phyloP scores from a whole-genome alignment of 495 filamentous ascomycete species.

The Peziza echinospora region DNA sequence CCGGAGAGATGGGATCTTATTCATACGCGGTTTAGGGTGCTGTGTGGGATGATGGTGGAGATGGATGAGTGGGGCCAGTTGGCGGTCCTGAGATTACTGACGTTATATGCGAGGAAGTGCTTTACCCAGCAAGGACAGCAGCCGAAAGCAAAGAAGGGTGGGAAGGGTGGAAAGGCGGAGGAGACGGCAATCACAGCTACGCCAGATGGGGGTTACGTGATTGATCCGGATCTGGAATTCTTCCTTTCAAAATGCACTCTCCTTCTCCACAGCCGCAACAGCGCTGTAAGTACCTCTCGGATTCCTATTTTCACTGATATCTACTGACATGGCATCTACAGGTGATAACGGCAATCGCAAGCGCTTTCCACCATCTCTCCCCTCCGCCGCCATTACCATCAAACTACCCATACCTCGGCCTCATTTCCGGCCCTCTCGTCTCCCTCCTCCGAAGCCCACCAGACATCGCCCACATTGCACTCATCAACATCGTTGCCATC shows the following conservation, averaged over 20 bases:
- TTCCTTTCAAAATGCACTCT: slow-evolving; percentile 59
- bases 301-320: background rate
- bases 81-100: slow-evolving; percentile 57
- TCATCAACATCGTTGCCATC: slow-evolving; percentile 85
- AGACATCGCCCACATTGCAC: slow-evolving; percentile 69
- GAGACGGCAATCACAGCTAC: too few species aligned
- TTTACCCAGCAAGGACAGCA: slow-evolving; percentile 65
- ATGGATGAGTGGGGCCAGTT: slow-evolving; percentile 99
- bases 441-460: slow-evolving; percentile 62
- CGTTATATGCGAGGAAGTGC: slow-evolving; percentile 63
- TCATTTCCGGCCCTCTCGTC: slow-evolving; percentile 60
- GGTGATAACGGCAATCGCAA: slow-evolving; percentile 63
- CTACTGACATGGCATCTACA: slow-evolving; percentile 1
- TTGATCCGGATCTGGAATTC: slow-evolving; percentile 69
- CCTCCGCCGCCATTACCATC: too few species aligned
- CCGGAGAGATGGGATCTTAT: slow-evolving; percentile 68
- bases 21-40: slow-evolving; percentile 64
- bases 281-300: slow-evolving; percentile 30
- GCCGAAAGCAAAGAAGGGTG: slow-evolving; percentile 37
- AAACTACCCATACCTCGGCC: slow-evolving; percentile 30
- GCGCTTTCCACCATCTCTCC: slow-evolving; percentile 65
- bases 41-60: slow-evolving; percentile 80
- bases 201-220: slow-evolving; percentile 33
- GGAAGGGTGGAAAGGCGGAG: slow-evolving; percentile 23
- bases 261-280: slow-evolving; percentile 78